A percentile compares a stretch with the other conserved stretches of the same genome.
phyloP scores from a whole-genome alignment of 495 filamentous ascomycete genomes.

The Trichoderma erinaceum region DNA sequence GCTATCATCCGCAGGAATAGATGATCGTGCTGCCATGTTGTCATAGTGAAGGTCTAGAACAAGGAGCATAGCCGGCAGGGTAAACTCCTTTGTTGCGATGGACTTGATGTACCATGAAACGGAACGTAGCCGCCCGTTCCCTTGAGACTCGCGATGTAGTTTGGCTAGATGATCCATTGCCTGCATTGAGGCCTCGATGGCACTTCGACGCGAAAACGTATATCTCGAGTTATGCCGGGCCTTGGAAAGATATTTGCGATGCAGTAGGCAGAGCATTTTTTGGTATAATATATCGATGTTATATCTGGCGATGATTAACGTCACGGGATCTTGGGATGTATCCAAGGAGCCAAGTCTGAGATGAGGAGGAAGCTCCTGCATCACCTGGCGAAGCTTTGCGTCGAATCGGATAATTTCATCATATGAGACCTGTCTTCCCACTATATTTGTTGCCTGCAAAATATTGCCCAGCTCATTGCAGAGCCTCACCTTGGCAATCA shows the following conservation, averaged over 20 bases:
- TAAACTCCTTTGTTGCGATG: conserved; percentile 76
- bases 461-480: conserved; percentile 50
- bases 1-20: conserved; percentile 36
- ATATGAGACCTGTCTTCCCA: conserved; percentile 54
- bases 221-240: conserved; percentile 67
- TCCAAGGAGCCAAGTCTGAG: conserved; percentile 63
- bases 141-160: conserved; percentile 68
- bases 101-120: conserved; percentile 70
- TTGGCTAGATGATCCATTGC: conserved; percentile 69
- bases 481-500: conserved; percentile 74
- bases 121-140: conserved; percentile 61
- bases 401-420: conserved; percentile 78
- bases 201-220: conserved; percentile 71
- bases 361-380: conserved; percentile 60
- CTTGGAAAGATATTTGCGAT: conserved; percentile 72
- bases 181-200: conserved; percentile 71
- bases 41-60: conserved; percentile 66
- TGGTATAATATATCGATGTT: conserved; percentile 76
- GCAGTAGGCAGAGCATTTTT: conserved; percentile 75
- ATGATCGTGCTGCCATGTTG: conserved; percentile 28
- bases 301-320: conserved; percentile 74
- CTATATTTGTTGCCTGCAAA: conserved; percentile 43
- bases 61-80: conserved; percentile 85
- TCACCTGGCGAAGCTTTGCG: conserved; percentile 60
- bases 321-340: conserved; percentile 67